Evolutionary conservation across 2,329 filamentous ascomycete species (phyloP).

Genomic region (Calonectria pseudoturangicola): DNA sequence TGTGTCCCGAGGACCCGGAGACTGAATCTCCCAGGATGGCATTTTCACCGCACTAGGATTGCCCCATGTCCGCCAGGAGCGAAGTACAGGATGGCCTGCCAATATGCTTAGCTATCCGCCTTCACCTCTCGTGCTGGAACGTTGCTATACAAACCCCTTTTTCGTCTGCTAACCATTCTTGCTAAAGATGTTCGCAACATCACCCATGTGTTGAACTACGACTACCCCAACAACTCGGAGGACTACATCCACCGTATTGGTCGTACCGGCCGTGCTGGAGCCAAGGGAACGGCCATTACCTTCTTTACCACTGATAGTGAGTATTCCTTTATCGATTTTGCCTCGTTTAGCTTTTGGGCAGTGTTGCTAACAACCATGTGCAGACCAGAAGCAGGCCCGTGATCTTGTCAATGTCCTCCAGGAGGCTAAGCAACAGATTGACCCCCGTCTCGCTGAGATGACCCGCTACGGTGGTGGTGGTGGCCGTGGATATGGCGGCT

Average conservation of each 20-base stretch:
- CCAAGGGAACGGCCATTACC: constrained; percentile 96
- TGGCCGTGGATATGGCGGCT: constrained; percentile 83
- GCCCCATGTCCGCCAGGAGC: constrained; percentile 75
- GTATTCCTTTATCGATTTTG: constrained; percentile 63
- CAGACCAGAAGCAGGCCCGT: constrained; percentile 95
- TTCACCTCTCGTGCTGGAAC: constrained; percentile 73
- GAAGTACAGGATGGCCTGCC: constrained; percentile 69
- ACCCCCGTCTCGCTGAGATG: constrained; percentile 97
- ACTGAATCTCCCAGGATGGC: constrained; percentile 72
- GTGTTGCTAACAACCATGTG: constrained; percentile 59
- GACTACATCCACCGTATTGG: constrained; percentile 99
- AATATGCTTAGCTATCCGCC: constrained; percentile 69
- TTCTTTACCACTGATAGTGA: constrained; percentile 99
- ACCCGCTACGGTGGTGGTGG: constrained; percentile 91
- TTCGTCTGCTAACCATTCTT: constrained; percentile 85
- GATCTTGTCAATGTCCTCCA: constrained; percentile 94
- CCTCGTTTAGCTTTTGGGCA: background rate
- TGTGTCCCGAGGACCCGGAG: constrained; percentile 73
- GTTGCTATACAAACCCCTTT: constrained; percentile 74
- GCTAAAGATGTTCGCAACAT: constrained; percentile 99
- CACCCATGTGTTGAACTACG: constrained; percentile 99
- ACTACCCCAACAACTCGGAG: constrained; percentile 99
- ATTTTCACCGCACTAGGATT: constrained; percentile 74
- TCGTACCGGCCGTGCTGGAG: constrained; percentile 95
- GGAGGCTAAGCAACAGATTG: constrained; percentile 98